Conservation (phyloP, 2,329 filamentous ascomycete genomes). For the Xylaria sp. region DNA sequence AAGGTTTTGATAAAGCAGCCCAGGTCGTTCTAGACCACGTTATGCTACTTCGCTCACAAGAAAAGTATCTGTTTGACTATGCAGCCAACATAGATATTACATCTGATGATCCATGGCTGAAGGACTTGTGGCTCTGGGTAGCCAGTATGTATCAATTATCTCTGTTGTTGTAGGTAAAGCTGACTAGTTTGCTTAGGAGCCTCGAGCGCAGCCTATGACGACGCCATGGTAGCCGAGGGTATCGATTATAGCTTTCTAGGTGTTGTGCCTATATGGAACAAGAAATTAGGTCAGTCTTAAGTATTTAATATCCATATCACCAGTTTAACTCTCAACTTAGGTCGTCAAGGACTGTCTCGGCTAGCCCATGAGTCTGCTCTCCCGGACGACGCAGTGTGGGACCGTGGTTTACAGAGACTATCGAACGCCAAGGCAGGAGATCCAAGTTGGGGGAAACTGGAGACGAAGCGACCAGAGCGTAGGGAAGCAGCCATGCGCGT, state of each 20-base stretch:
- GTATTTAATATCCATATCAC: conserved; percentile 24
- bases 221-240: conserved; percentile 75
- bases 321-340: conserved; percentile 50
- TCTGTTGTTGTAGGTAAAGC: conserved; percentile 13
- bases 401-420: conserved; percentile 71
- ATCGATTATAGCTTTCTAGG: conserved; percentile 82
- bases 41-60: conserved; percentile 69
- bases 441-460: conserved; percentile 70
- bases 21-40: conserved; percentile 66
- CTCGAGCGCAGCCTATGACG: conserved; percentile 71
- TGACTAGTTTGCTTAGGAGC: conserved; percentile 59
- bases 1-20: conserved; percentile 62
- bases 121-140: conserved; percentile 82
- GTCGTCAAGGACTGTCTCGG: conserved; percentile 60
- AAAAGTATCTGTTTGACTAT: conserved; percentile 73
- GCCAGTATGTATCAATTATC: conserved; percentile 60
- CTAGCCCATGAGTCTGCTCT: conserved; percentile 58
- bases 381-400: conserved; percentile 66
- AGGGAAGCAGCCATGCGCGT: conserved; percentile 80
- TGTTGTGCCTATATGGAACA: conserved; percentile 77
- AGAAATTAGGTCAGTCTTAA: conserved; percentile 67
- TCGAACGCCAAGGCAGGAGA: conserved; percentile 72
- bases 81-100: conserved; percentile 74
- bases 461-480: conserved; percentile 74
- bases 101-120: conserved; percentile 77